Evolutionary conservation across 139 green algal species (phyloP), one percentile per base, ranked within the genome.

Genomic region (Zygnema cylindricum): DNA sequence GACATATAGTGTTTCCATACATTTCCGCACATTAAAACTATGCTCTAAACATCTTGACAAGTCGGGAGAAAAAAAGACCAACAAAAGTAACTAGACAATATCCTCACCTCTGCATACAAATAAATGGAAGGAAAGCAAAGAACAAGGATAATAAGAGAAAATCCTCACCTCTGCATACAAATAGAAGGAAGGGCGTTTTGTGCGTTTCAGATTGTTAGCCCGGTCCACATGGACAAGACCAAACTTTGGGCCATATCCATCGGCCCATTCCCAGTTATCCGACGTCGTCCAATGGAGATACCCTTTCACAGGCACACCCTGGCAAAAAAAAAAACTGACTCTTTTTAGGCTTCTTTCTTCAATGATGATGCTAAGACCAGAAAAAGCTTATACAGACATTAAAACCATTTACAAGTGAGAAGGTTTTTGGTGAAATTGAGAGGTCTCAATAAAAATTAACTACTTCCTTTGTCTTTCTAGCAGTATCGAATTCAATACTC

Each of bases 261-360:
- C 88, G 22, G 88, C 88, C 88, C 88, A 92, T 75, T 92, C 88
- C 88, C 88, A 92, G 69, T 92, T 92, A 77, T 92, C 88, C 2
- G 54, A 87, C 1, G 82, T 90, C 35, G 88, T 92, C 88, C 88
- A 92, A 49, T 77, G 76, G 33, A 92, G 43, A 69, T 92, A 92
- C n/a, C 73, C 88, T 0, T 57, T 25, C 1, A 92, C 57, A 23
- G 54, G 42, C 33, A 89, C 76, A 2, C 88, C 88, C 82, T 86
- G 39, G 7, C 49, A 16, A 7, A 63, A 16, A 7, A 23, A 41
- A 39, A 16, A 86, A 41, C 25, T 78, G 23, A 40, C 79, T n/a
- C 11, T n/a, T n/a, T n/a, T n/a, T n/a, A n/a, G n/a, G n/a, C n/a
- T n/a, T n/a, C n/a, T n/a, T n/a, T n/a, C n/a, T n/a, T n/a, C n/a